Conservation (phyloP, 495 filamentous ascomycete genomes). For the Daldinia bambusicola region DNA sequence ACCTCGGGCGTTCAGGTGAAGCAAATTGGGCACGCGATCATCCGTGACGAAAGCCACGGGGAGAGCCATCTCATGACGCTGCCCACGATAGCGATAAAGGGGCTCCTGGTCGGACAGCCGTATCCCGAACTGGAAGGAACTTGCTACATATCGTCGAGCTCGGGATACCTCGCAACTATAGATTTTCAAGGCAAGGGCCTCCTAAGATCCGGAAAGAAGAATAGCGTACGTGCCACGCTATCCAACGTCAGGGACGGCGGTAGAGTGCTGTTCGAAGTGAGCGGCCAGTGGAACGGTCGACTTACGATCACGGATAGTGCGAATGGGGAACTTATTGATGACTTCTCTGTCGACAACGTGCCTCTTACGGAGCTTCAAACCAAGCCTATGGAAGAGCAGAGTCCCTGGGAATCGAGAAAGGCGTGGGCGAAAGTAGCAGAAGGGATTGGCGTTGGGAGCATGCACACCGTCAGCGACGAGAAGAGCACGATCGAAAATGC, state of each 20-base stretch:
- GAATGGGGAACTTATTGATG: neutral
- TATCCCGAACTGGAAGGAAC: neutral
- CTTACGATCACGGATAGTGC: neutral
- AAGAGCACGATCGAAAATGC: conserved; percentile 55
- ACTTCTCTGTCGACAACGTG: neutral
- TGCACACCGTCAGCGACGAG: conserved; percentile 49
- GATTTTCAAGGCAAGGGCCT: conserved; percentile 37
- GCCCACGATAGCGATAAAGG: conserved; percentile 8
- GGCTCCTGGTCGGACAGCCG: neutral
- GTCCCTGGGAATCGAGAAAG: conserved; percentile 3
- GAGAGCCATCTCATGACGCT: conserved; percentile 3
- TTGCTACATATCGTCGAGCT: conserved; percentile 13
- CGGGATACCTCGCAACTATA: conserved; percentile 3
- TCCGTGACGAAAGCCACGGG: neutral
- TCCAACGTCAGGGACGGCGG: neutral
- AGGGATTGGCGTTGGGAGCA: conserved; percentile 44
- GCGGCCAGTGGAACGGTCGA: neutral
- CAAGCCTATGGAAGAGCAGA: neutral
- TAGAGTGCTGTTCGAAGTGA: neutral
- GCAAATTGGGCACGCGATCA: conserved; percentile 8
- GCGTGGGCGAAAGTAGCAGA: neutral
- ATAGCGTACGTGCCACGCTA: neutral
- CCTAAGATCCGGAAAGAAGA: conserved; percentile 3
- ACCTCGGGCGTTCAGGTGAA: neutral
- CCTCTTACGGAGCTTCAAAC: neutral